Percentiles rank a stretch among this genome's conserved stretches.
Conservation (phyloP, 1,139 yeast genomes). For the Kluyveromyces sp. region DNA sequence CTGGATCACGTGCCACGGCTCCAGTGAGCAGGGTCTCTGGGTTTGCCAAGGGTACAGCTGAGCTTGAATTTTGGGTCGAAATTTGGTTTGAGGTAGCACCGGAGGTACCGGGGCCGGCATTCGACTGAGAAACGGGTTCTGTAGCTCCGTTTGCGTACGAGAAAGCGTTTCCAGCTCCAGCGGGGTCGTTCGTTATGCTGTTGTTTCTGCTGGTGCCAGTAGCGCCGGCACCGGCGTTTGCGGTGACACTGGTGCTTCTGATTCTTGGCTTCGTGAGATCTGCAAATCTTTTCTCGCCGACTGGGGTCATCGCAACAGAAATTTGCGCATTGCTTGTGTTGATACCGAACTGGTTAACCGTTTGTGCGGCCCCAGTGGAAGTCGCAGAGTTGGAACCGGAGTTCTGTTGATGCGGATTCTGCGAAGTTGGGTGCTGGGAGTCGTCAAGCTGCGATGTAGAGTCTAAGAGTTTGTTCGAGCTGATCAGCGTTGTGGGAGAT, state of each 20-base stretch:
- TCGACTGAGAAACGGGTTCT: too few relatives aligned
- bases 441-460: conserved; percentile 14
- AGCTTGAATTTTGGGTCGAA: too few relatives aligned
- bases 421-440: conserved; percentile 12
- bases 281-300: conserved; percentile 48
- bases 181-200: conserved; percentile 5
- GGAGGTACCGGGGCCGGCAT: too few relatives aligned
- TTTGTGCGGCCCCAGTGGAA: conserved; percentile 1
- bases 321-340: conserved; percentile 45
- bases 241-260: conserved; percentile 24
- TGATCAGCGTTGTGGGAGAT: conserved; percentile 34
- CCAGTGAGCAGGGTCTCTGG: background rate
- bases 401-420: conserved; percentile 24
- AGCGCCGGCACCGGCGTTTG: conserved; percentile 10
- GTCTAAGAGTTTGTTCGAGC: conserved; percentile 32
- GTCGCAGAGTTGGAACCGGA: background rate
- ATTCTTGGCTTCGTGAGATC: conserved; percentile 24
- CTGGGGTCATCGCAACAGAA: conserved; percentile 71
- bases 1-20: too few relatives aligned
- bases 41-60: too few relatives aligned
- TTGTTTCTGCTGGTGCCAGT: background rate
- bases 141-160: too few relatives aligned
- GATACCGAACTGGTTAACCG: conserved; percentile 59
- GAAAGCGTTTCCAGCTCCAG: background rate
- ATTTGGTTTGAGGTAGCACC: too few relatives aligned